These are phyloP conservation scores for Margaritispora aquatica DNA, from an alignment of 495 filamentous ascomycete genomes.

Conservation along the genomic window DNA sequence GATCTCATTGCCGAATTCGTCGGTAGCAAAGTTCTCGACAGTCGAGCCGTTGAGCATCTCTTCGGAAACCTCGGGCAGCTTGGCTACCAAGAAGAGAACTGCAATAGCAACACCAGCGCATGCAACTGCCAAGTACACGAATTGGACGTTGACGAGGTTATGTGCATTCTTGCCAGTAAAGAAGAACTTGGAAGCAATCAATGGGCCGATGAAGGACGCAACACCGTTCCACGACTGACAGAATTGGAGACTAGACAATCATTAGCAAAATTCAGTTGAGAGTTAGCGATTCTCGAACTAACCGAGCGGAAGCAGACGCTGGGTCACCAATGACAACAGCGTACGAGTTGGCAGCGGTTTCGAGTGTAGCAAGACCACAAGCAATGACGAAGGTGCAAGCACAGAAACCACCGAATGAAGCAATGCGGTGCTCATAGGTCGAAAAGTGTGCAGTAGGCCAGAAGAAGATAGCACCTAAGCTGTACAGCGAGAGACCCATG, in stretches of 20 bases:
- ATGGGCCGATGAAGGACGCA: conserved; percentile 60
- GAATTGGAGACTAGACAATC: conserved; percentile 47
- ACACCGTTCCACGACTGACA: conserved; percentile 64
- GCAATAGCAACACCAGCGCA: conserved; percentile 44
- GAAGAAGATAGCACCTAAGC: conserved; percentile 16
- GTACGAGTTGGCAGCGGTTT: conserved; percentile 63
- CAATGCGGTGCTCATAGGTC: conserved; percentile 12
- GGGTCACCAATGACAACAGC: conserved; percentile 48
- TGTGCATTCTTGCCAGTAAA: conserved; percentile 45
- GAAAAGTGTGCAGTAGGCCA: conserved; percentile 21
- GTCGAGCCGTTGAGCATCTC: conserved; percentile 13
- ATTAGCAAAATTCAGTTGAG: not conserved
- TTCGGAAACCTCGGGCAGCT: conserved; percentile 50
- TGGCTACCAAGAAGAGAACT: conserved; percentile 42
- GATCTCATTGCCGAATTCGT: conserved; percentile 18
- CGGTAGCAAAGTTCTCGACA: conserved; percentile 15
- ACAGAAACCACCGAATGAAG: conserved; percentile 61
- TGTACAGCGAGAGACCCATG: conserved; percentile 20
- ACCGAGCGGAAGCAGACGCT: conserved; percentile 38
- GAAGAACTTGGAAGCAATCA: conserved; percentile 63
- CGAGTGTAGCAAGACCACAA: conserved; percentile 55
- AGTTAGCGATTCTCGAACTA: not conserved
- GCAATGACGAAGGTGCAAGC: conserved; percentile 58
- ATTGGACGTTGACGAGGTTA: conserved; percentile 47
- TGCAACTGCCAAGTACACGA: conserved; percentile 40